phyloP scores from a whole-genome alignment of 495 filamentous ascomycete genomes.

The Penicillium subrubescens region DNA sequence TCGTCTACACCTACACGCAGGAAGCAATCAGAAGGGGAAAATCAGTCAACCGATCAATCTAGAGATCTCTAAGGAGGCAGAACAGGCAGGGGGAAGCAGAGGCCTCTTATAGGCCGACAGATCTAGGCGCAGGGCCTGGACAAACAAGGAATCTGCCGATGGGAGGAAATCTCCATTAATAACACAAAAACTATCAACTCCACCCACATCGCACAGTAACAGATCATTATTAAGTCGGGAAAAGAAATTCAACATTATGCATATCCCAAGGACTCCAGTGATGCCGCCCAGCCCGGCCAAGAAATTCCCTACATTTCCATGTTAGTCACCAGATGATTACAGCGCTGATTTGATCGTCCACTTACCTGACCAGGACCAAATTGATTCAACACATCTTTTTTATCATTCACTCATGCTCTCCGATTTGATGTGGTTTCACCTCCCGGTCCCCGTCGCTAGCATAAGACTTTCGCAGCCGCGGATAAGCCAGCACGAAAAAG shows the following conservation, averaged over 20 bases:
- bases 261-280: neutral
- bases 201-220: neutral
- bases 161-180: too few relatives aligned
- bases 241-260: neutral
- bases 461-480: slow-evolving; percentile 29
- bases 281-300: neutral
- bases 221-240: neutral
- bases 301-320: neutral
- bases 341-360: neutral
- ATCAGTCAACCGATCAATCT: too few relatives aligned
- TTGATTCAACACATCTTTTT: neutral
- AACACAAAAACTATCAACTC: neutral
- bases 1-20: too few relatives aligned
- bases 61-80: too few relatives aligned
- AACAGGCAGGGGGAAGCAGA: too few relatives aligned
- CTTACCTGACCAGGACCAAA: neutral
- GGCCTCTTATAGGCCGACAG: too few relatives aligned
- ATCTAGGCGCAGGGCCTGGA: too few relatives aligned
- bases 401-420: neutral
- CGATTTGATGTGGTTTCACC: too few relatives aligned
- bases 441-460: neutral
- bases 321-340: neutral
- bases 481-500: slow-evolving; percentile 41
- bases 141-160: too few relatives aligned
- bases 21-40: too few relatives aligned